Base-by-base conservation (phyloP, 2,329 filamentous ascomycete species). In the Aspergillus sp. region DNA sequence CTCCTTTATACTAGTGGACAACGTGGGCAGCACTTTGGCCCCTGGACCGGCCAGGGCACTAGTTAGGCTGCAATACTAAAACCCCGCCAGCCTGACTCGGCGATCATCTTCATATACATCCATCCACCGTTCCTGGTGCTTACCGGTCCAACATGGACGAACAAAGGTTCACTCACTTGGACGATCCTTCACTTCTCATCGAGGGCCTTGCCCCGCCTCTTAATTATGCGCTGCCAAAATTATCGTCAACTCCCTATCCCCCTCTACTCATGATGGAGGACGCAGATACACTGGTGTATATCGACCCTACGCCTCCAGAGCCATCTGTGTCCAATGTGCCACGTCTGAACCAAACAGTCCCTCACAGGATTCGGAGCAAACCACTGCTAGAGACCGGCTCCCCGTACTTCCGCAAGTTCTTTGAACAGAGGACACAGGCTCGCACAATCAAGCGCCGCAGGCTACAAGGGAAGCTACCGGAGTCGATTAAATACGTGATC, bases 401-500 rank as follows among this genome's bases (percentile, higher is more conserved):
- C 8, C 44, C 57, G 1, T 68, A 65, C 32, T 64, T 75, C 30
- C 50, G 55, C 11, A 60, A 61, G 13, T 60, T 69, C 2, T 67
- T 74, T 33, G 57, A 60, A 10, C 63, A 64, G 7, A 62, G 55
- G 22, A 57, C 52, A 3, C 67, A 71, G 33, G 50, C 57, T 17
- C 63, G 65, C 9, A 54, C 62, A 13, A 62, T 58, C 32, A 71
- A 65, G 45, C 68, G 65, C 30, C 65, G 71, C 13, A 59, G 65
- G 3, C 61, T 63, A 35, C 38, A 46, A 17, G 59, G 62, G 8
- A 55, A 50, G 13, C 61, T 71, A 4, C 67, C 65, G 0, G 58
- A 67, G 2, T 79, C 76, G 0, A 69, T 87, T 61, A 77, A 78
- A 52, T 87, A 81, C 57, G 70, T 87, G 16, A 60, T 89, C 33